Conservation (phyloP, 495 filamentous ascomycete species). For the Bathelium albidoporum region DNA sequence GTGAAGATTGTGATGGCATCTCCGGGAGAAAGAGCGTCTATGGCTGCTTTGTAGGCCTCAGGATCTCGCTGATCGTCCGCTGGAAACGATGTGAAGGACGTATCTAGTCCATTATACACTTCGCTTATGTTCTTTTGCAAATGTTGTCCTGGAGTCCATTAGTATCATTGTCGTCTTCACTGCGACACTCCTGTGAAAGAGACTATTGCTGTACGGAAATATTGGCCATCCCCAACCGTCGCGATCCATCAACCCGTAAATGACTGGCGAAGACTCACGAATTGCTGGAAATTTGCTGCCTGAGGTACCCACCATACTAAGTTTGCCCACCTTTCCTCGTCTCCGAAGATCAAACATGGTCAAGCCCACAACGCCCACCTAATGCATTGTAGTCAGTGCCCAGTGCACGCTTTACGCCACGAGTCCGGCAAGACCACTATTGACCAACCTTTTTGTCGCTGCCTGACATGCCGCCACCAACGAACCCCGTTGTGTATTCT, state of each 20-base stretch:
- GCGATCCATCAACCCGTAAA: not conserved
- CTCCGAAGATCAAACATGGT: conserved; percentile 83
- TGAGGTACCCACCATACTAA: conserved; percentile 84
- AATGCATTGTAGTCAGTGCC: not conserved
- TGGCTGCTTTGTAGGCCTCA: conserved; percentile 79
- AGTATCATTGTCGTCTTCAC: conserved; percentile 4
- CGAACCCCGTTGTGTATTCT: conserved; percentile 91
- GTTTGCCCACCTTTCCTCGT: conserved; percentile 73
- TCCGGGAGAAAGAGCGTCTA: conserved; percentile 70
- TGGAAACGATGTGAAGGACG: conserved; percentile 72
- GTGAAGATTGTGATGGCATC: conserved; percentile 96
- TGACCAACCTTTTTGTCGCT: conserved; percentile 58
- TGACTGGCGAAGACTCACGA: conserved; percentile 41
- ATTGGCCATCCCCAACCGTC: not conserved
- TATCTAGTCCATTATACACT: conserved; percentile 80
- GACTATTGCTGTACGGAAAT: too few relatives aligned
- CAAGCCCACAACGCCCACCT: conserved; percentile 77
- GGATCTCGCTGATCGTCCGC: conserved; percentile 60
- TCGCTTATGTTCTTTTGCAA: conserved; percentile 78
- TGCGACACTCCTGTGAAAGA: too few relatives aligned
- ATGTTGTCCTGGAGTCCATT: conserved; percentile 52
- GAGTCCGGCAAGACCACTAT: too few relatives aligned
- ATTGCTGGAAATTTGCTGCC: conserved; percentile 86
- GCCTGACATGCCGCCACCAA: conserved; percentile 62
- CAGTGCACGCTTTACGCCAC: not conserved